Conservation (phyloP, 176 grass and related monocot species). For the Zea luxurians region DNA sequence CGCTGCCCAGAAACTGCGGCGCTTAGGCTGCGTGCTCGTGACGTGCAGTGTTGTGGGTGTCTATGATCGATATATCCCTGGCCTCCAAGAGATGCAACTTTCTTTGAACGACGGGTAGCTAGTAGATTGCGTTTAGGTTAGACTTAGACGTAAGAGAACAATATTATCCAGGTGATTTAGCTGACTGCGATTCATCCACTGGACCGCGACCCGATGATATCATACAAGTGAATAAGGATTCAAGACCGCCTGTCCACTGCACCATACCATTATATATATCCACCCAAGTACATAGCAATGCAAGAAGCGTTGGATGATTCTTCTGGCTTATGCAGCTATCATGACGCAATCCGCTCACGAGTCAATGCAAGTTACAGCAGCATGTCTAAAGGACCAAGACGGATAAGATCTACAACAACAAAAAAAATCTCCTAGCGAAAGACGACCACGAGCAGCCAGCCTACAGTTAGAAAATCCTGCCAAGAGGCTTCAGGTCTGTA, state of each 20-base stretch:
- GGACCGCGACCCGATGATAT: neutral
- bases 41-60: neutral
- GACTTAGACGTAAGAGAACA: no score
- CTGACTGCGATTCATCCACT: neutral
- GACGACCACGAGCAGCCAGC: neutral
- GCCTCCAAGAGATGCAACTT: neutral
- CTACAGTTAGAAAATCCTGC: slow-evolving; percentile 57
- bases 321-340: neutral
- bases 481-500: slow-evolving; percentile 68
- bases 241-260: no score
- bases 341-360: neutral
- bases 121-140: neutral
- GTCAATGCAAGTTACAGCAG: neutral
- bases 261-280: neutral
- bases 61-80: neutral
- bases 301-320: neutral
- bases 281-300: neutral
- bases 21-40: neutral
- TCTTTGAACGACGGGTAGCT: neutral
- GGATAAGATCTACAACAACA: neutral
- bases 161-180: no score
- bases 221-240: neutral
- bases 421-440: neutral
- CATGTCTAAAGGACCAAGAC: neutral
- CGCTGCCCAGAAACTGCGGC: slow-evolving; percentile 30